These are phyloP conservation scores for Starmerella geochares DNA, from an alignment of 805 yeast genomes.

Conservation along the genomic window DNA sequence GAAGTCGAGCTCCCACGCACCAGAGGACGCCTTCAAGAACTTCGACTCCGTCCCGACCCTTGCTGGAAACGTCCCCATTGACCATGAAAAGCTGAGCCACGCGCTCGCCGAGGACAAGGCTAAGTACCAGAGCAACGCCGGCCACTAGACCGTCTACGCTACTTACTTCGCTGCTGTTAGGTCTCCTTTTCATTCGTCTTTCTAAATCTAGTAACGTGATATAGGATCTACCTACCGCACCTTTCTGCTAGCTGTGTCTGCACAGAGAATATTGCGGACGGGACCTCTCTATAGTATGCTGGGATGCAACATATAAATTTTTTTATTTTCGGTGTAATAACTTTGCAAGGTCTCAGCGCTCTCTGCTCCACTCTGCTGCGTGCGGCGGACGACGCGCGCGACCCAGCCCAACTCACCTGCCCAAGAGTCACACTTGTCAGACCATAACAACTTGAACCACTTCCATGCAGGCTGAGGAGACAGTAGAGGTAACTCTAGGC, in stretches of 20 bases:
- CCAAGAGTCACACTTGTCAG: slow-evolving; percentile 4
- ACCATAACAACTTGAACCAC: slow-evolving; percentile 1
- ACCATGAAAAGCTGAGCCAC: slow-evolving; percentile 20
- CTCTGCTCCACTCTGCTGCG: background rate
- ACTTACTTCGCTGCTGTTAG: background rate
- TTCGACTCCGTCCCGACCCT: slow-evolving; percentile 30
- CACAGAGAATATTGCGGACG: no score
- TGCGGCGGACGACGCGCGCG: background rate
- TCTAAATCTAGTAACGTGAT: background rate
- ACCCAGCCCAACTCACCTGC: background rate
- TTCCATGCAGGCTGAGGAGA: slow-evolving; percentile 1
- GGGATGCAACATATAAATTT: no score
- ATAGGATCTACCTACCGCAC: background rate
- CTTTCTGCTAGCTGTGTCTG: background rate
- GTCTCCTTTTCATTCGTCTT: background rate
- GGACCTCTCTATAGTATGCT: no score
- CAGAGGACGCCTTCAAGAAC: slow-evolving; percentile 21
- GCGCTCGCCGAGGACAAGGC: slow-evolving; percentile 19
- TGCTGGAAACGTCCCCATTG: slow-evolving; percentile 29
- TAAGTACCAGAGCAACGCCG: slow-evolving; percentile 1
- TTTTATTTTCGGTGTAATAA: no score
- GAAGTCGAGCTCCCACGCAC: slow-evolving; percentile 8
- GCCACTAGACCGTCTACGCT: background rate
- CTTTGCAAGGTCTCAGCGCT: no score
- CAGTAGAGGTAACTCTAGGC: slow-evolving; percentile 5